A percentile compares a stretch with the other conserved stretches of the same genome.
Conservation (phyloP, 208 protist genomes). For the Trypanosoma theileri region DNA sequence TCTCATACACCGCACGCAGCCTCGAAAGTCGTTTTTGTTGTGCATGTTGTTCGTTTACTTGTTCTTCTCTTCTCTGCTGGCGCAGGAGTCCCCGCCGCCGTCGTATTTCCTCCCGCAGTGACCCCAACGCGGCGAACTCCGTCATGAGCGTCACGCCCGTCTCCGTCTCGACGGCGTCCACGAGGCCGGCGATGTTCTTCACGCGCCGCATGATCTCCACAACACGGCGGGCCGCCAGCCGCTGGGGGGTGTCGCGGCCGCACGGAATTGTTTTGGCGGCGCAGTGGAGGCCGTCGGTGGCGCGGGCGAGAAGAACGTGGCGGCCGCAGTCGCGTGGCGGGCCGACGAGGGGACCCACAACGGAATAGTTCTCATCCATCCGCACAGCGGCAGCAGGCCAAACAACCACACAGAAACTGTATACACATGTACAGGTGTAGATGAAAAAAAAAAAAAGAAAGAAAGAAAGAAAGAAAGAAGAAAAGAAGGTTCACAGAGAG, state of each 20-base stretch:
- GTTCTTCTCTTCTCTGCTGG: no score
- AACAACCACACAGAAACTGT: no score
- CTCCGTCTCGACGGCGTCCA: background rate
- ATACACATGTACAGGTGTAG: background rate
- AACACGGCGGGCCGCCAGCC: background rate
- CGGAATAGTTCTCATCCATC: background rate
- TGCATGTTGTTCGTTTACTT: no score
- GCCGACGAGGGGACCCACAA: background rate
- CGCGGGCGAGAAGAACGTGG: background rate
- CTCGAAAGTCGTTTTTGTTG: background rate
- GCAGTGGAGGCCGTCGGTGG: background rate
- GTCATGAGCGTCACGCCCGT: background rate
- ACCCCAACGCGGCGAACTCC: background rate
- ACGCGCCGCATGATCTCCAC: background rate
- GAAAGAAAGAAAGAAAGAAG: background rate
- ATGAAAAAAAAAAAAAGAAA: background rate
- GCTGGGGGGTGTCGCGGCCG: background rate
- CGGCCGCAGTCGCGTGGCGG: background rate
- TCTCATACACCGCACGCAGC: background rate
- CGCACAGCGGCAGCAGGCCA: no score
- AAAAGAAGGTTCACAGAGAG: background rate
- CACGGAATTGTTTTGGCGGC: slow-evolving; percentile 2
- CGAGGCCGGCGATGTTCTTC: background rate
- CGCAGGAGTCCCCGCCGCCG: background rate
- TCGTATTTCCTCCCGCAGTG: slow-evolving; percentile 2